These are phyloP conservation scores for Phymatotrichopsis omnivora DNA, from an alignment of 2,329 filamentous ascomycete genomes.

Conservation along the genomic window DNA sequence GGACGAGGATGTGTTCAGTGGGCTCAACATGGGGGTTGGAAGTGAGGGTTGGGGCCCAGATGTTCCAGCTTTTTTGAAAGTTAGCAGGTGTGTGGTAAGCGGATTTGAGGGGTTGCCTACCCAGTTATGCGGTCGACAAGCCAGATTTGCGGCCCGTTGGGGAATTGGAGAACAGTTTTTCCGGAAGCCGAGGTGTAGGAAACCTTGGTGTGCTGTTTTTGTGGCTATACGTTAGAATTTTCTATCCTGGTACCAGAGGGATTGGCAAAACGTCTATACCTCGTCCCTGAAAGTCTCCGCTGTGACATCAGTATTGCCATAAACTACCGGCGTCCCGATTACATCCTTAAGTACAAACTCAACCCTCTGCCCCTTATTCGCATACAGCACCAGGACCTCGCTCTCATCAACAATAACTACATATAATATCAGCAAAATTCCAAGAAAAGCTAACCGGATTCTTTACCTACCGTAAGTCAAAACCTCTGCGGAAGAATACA, in stretches of 20 bases:
- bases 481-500: constrained; percentile 45
- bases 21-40: constrained; percentile 40
- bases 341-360: constrained; percentile 42
- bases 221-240: constrained; percentile 1
- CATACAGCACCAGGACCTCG: constrained; percentile 51
- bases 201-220: constrained; percentile 32
- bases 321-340: constrained; percentile 33
- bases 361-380: constrained; percentile 48
- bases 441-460: no score
- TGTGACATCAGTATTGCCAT: constrained; percentile 37
- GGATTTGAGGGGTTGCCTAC: background rate
- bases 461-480: constrained; percentile 39
- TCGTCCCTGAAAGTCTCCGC: constrained; percentile 24
- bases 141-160: constrained; percentile 43
- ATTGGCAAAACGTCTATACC: constrained; percentile 31
- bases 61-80: constrained; percentile 41
- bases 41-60: constrained; percentile 45
- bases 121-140: constrained; percentile 43
- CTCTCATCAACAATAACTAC: constrained; percentile 37
- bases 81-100: constrained; percentile 10
- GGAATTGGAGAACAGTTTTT: constrained; percentile 41
- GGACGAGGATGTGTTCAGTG: constrained; percentile 40
- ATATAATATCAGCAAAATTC: no score
- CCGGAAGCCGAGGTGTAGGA: constrained; percentile 43
- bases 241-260: constrained; percentile 8